Evolutionary conservation across 2,329 filamentous ascomycete species (phyloP).

Genomic region (Fusarium protoensiforme): DNA sequence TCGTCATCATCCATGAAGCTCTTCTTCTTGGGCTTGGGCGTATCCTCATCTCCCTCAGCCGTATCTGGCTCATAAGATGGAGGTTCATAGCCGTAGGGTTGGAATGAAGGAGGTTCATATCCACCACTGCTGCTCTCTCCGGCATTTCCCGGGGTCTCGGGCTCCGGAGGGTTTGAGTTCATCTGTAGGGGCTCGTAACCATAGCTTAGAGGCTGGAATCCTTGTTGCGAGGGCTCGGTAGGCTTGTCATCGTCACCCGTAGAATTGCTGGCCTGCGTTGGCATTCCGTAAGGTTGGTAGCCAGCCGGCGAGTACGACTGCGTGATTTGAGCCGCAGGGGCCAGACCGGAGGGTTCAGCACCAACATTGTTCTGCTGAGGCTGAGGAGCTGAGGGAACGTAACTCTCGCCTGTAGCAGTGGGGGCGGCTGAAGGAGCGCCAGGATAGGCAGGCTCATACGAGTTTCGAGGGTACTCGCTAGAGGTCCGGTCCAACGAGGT

Average conservation of each 20-base stretch:
- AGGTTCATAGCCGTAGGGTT: constrained; percentile 68
- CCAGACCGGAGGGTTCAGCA: constrained; percentile 26
- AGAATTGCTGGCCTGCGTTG: constrained; percentile 27
- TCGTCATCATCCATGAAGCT: constrained; percentile 86
- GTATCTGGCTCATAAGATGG: constrained; percentile 66
- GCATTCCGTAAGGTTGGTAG: constrained; percentile 46
- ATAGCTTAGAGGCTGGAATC: constrained; percentile 60
- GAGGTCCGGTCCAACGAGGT: constrained; percentile 44
- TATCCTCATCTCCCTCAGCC: constrained; percentile 56
- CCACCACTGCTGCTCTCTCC: constrained; percentile 52
- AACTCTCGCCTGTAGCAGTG: constrained; percentile 26
- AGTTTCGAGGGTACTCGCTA: constrained; percentile 45
- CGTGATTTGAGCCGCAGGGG: constrained; percentile 41
- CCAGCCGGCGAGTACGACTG: constrained; percentile 29
- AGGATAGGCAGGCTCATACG: constrained; percentile 51
- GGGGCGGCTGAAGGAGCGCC: constrained; percentile 24
- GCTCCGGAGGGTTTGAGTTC: constrained; percentile 33
- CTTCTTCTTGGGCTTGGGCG: constrained; percentile 76
- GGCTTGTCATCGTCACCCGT: constrained; percentile 14
- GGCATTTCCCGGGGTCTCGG: constrained; percentile 21
- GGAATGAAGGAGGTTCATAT: constrained; percentile 72
- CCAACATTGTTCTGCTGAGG: constrained; percentile 20
- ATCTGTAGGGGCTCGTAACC: constrained; percentile 63
- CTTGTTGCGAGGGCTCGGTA: constrained; percentile 39
- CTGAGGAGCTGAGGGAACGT: constrained; percentile 31